phyloP scores from a whole-genome alignment of 1,284 basidiomycete species.

The Ustilago hordei region DNA sequence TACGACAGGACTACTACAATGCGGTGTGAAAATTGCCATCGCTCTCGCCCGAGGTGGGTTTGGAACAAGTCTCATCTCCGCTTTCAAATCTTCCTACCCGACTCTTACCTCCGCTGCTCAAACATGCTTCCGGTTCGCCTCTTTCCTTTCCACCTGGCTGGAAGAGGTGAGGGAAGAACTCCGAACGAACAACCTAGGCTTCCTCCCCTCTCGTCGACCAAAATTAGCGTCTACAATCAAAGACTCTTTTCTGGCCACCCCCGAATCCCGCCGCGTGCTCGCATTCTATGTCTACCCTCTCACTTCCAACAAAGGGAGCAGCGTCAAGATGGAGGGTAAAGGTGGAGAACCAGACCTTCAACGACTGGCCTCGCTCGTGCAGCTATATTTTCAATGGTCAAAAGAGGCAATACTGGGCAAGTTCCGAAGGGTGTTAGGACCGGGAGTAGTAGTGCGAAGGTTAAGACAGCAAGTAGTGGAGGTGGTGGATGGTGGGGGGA shows the following conservation, averaged over 20 bases:
- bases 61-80: constrained; percentile 74
- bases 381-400: constrained; percentile 38
- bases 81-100: constrained; percentile 68
- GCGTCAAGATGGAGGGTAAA: not conserved
- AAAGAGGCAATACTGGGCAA: constrained; percentile 26
- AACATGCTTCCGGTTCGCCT: constrained; percentile 13
- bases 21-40: constrained; percentile 68
- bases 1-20: constrained; percentile 61
- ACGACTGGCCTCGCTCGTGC: constrained; percentile 16
- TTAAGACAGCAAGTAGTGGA: constrained; percentile 37
- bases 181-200: constrained; percentile 41
- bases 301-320: constrained; percentile 15
- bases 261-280: constrained; percentile 33
- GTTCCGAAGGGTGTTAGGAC: constrained; percentile 31
- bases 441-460: constrained; percentile 25
- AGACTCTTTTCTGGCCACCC: constrained; percentile 28
- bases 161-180: constrained; percentile 50
- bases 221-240: constrained; percentile 44
- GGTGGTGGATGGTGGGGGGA: constrained; percentile 9
- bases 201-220: constrained; percentile 29
- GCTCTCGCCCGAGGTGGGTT: constrained; percentile 72
- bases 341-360: constrained; percentile 18
- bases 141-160: constrained; percentile 46
- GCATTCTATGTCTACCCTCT: constrained; percentile 48
- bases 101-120: constrained; percentile 6